Base-by-base conservation (phyloP, 805 yeast species). In the Pichia sporocuriosa region DNA sequence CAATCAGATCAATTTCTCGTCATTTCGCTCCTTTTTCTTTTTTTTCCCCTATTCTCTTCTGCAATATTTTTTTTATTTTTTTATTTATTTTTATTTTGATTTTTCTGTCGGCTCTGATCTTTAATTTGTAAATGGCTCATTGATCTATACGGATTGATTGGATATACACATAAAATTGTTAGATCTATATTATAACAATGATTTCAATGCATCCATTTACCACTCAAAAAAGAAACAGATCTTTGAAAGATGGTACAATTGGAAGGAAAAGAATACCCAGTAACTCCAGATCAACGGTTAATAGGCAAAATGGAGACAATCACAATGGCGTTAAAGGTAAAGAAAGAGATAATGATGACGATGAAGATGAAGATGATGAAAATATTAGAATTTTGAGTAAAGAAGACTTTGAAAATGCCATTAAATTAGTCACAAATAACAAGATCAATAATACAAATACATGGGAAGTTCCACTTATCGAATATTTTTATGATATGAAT, bases 381-480 rank as follows among this genome's bases (percentile, higher is more conserved):
- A 34, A 40, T 3, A 28, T 43, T 16, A 21, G 28, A 6, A 4
- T 3, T 40, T 30, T 30, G 34, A 39, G 25, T 11, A 35, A 26
- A 25, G 43, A 39, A 34, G 47, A 53, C 15, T 58, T 55, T 46
- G 56, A 57, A 25, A 48, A 49, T 32, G 52, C 59, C 3, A 53
- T 58, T 2, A 47, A 41, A 33, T 40, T 56, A 48, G 53, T 53
- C 1, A 53, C 59, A 2, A 57, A 57, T 38, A 57, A 73, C 56
- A 73, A 72, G 52, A 69, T 73, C 54, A 73, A 72, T 20, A 50
- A 67, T 28, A 63, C 59, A 32, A 73, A 73, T 50, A 62, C 72
- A 36, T 73, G 79, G 79, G 65, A 68, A 38, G 66, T 69, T 47
- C 70, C 69, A 0, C 58, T 73, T 46, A 73, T 73, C 44, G 77